phyloP scores from a whole-genome alignment of 2,329 filamentous ascomycete genomes.

The Sporothrix euskadiensis region DNA sequence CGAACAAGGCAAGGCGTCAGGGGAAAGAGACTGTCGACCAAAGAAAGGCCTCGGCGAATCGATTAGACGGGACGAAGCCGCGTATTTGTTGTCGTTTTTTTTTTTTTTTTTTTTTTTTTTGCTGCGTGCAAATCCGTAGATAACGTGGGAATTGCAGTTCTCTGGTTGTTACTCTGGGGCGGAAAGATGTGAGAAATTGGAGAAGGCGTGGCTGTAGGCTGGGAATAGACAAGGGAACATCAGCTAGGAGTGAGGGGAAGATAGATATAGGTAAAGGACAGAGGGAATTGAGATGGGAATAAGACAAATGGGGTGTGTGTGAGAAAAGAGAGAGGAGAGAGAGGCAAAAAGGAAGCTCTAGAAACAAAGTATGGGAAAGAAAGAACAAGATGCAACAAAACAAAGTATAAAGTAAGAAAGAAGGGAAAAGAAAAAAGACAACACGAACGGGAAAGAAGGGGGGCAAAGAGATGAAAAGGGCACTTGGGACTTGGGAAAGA shows the following conservation, averaged over 20 bases:
- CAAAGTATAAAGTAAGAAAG: not conserved
- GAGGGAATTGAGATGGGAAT: conserved; percentile 18
- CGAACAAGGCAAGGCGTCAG: conserved; percentile 1
- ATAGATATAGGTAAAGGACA: not conserved
- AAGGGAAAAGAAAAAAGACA: not conserved
- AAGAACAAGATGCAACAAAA: conserved; percentile 3
- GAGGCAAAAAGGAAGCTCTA: not conserved
- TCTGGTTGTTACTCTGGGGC: not conserved
- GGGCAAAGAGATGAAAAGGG: conserved; percentile 19
- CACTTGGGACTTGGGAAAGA: not conserved
- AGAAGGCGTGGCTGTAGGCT: conserved; percentile 3
- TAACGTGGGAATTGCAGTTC: conserved; percentile 15
- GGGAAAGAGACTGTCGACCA: not conserved
- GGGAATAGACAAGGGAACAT: conserved; percentile 21
- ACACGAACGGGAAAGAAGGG: not conserved
- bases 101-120: not conserved
- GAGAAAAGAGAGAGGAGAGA: not conserved
- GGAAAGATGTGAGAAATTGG: conserved; percentile 20
- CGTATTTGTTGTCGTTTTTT: not conserved
- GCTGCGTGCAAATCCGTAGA: conserved; percentile 4
- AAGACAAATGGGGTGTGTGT: not conserved
- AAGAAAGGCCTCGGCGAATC: not conserved
- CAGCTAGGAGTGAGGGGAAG: conserved; percentile 2
- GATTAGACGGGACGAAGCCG: not conserved
- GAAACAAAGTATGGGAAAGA: not conserved